Conservation (phyloP, 2,329 filamentous ascomycete genomes). For the Aspergillus sergii region DNA sequence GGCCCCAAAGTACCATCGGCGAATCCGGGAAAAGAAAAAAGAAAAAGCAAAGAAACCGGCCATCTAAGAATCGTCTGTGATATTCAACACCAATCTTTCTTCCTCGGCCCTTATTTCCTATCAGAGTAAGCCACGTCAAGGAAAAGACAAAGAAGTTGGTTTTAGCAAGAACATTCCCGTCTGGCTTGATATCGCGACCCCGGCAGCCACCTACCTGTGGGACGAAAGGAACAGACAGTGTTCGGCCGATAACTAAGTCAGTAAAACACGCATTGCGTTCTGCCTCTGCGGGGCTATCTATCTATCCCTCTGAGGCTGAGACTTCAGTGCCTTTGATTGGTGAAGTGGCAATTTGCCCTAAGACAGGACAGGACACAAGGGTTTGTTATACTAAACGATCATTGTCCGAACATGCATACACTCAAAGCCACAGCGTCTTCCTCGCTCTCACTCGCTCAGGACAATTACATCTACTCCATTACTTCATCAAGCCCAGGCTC, state of each 20-base stretch:
- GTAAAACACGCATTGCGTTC: conserved; percentile 1
- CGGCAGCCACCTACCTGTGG: conserved; percentile 8
- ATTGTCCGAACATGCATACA: conserved; percentile 33
- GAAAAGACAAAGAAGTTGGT: neutral
- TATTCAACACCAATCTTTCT: neutral
- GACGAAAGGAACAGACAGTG: conserved; percentile 7
- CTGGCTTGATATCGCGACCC: conserved; percentile 10
- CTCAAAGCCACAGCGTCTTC: conserved; percentile 37
- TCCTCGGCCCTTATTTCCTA: conserved; percentile 4
- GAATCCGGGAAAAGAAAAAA: conserved; percentile 3
- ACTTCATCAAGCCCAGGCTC: conserved; percentile 29
- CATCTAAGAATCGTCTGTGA: neutral
- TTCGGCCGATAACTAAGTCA: neutral
- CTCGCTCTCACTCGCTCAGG: conserved; percentile 40
- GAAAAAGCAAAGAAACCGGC: neutral
- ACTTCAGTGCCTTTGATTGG: conserved; percentile 5
- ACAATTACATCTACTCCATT: conserved; percentile 49
- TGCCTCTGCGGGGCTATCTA: neutral
- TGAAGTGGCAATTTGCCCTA: conserved; percentile 1
- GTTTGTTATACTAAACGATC: conserved; percentile 1
- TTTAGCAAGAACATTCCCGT: neutral
- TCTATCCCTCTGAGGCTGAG: conserved; percentile 6
- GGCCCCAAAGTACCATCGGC: neutral
- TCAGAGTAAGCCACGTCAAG: conserved; percentile 12
- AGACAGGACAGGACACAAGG: neutral